These are phyloP conservation scores for Zancudomyces culisetae DNA, from an alignment of 371 early-diverging fungal species.

Conservation along the genomic window DNA sequence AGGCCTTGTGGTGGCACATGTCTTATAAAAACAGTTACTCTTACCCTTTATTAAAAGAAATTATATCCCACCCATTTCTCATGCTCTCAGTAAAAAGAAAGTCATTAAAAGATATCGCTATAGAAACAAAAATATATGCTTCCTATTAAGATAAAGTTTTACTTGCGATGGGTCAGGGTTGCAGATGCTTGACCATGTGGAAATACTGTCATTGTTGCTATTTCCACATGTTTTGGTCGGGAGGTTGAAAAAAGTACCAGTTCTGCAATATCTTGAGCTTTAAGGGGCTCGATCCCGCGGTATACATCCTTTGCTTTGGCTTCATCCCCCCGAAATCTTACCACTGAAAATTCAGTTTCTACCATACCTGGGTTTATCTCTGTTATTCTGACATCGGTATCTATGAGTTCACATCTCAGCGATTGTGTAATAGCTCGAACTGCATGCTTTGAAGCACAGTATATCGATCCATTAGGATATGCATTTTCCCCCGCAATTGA, in stretches of 20 bases:
- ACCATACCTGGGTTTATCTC: constrained; percentile 64
- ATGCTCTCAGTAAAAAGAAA: no score
- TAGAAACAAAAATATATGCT: no score
- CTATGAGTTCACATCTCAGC: constrained; percentile 57
- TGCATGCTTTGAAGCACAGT: constrained; percentile 83
- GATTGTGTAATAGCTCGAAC: constrained; percentile 66
- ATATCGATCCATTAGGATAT: constrained; percentile 61
- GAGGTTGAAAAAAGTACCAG: constrained; percentile 64
- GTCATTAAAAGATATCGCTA: no score
- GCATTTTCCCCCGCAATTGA: constrained; percentile 38
- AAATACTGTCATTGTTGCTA: constrained; percentile 16
- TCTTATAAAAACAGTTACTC: no score
- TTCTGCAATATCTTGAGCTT: constrained; percentile 61
- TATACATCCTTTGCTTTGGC: constrained; percentile 57
- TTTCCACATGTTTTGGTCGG: constrained; percentile 26
- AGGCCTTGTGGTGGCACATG: no score
- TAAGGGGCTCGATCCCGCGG: constrained; percentile 51
- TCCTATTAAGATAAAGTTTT: no score
- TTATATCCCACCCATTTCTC: no score
- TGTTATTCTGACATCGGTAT: constrained; percentile 56
- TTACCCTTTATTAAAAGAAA: no score
- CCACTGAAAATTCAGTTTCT: constrained; percentile 80
- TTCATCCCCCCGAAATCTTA: constrained; percentile 69
- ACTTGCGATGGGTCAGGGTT: constrained; percentile 10
- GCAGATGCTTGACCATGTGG: constrained; percentile 18